Conservation (phyloP, 768 basidiomycete genomes). For the Trametes gibbosa region DNA sequence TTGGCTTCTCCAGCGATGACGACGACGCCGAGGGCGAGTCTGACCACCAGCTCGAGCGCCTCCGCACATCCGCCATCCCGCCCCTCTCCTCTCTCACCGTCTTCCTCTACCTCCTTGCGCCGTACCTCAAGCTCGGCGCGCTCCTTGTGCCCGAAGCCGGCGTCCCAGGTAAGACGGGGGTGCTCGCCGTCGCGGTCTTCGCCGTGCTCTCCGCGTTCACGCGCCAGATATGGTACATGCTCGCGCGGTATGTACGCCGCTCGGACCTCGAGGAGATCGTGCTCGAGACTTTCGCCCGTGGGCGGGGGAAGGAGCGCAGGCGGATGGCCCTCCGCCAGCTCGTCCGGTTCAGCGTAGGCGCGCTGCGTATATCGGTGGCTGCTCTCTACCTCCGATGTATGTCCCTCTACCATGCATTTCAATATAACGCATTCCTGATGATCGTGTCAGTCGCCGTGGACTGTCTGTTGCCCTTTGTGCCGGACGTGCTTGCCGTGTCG, state of each 20-base stretch:
- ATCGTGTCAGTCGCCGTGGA: conserved; percentile 50
- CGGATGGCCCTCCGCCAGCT: conserved; percentile 43
- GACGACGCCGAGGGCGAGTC: conserved; percentile 41
- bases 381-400: conserved; percentile 65
- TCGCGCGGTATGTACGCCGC: conserved; percentile 68
- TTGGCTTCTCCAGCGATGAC: conserved; percentile 44
- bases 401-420: conserved; percentile 25
- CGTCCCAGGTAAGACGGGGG: conserved; percentile 46
- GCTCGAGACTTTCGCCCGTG: conserved; percentile 56
- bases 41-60: conserved; percentile 26
- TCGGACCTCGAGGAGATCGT: conserved; percentile 66
- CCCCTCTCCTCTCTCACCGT: conserved; percentile 56
- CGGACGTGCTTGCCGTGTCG: conserved; percentile 31
- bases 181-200: conserved; percentile 50
- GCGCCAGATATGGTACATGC: conserved; percentile 73
- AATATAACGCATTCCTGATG: conserved; percentile 1
- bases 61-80: conserved; percentile 40
- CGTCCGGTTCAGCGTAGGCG: conserved; percentile 44
- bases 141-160: conserved; percentile 52
- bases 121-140: conserved; percentile 70
- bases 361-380: conserved; percentile 49
- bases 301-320: conserved; percentile 47
- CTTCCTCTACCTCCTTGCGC: conserved; percentile 67
- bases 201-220: conserved; percentile 59
- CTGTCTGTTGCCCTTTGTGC: conserved; percentile 47